Evolutionary conservation across 208 protist genomes (phyloP).

Genomic region (Crithidia fasciculata): DNA sequence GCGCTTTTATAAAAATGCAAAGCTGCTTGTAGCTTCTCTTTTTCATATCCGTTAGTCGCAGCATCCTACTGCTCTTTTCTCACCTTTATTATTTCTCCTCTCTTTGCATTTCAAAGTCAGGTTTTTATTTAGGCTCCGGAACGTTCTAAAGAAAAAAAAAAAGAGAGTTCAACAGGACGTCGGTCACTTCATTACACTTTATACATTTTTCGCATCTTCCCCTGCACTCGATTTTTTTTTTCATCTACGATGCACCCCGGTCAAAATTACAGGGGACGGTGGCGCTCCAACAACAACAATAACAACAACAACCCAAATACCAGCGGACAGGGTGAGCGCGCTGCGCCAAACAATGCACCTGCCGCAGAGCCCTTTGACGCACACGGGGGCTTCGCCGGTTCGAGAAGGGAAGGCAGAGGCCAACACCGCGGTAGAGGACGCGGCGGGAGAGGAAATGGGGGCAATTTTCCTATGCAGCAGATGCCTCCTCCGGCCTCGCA

Average conservation of each 20-base stretch:
- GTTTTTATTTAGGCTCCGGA: too few relatives aligned
- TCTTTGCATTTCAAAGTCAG: too few relatives aligned
- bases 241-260: slow-evolving; percentile 41
- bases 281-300: neutral
- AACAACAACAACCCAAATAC: neutral
- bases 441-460: neutral
- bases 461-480: neutral
- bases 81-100: neutral
- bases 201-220: too few relatives aligned
- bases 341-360: neutral
- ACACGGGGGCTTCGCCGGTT: neutral
- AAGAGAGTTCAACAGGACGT: too few relatives aligned
- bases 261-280: slow-evolving; percentile 28
- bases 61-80: neutral
- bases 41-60: too few relatives aligned
- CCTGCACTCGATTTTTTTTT: neutral
- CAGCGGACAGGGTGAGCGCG: neutral
- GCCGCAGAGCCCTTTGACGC: neutral
- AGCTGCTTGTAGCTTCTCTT: too few relatives aligned
- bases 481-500: neutral
- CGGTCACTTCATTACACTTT: too few relatives aligned
- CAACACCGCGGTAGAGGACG: slow-evolving; percentile 2
- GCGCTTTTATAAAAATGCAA: too few relatives aligned
- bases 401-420: neutral
- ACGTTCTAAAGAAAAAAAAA: too few relatives aligned